Conservation (phyloP, 257 asterid genomes). For the Lavandula angustifolia region DNA sequence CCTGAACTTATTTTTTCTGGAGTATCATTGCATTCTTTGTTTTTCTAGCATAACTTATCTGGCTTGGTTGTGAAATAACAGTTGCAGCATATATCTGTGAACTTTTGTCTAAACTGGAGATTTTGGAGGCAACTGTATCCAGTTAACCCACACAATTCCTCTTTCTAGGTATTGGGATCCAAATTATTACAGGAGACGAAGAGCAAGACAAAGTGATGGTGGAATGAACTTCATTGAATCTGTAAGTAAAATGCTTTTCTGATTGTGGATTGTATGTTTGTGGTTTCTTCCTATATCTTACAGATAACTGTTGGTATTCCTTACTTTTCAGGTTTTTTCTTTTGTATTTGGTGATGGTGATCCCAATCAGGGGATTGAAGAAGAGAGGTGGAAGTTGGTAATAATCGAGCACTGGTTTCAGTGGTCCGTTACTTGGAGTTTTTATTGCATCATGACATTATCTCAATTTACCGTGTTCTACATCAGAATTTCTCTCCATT, state of each 20-base stretch:
- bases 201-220: slow-evolving; percentile 50
- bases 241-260: slow-evolving; percentile 47
- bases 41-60: slow-evolving; percentile 22
- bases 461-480: slow-evolving; percentile 21
- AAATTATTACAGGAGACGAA: slow-evolving; percentile 75
- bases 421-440: slow-evolving; percentile 73
- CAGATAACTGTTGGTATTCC: slow-evolving; percentile 16
- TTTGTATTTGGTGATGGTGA: slow-evolving; percentile 99
- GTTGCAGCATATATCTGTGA: slow-evolving; percentile 19
- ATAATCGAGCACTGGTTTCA: slow-evolving; percentile 79
- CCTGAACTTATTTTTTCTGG: slow-evolving; percentile 12
- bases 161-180: slow-evolving; percentile 96
- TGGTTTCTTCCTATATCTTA: slow-evolving; percentile 25
- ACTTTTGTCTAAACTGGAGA: slow-evolving; percentile 21
- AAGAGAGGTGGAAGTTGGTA: slow-evolving; percentile 99
- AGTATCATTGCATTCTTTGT: neutral
- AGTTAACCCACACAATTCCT: slow-evolving; percentile 20
- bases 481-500: slow-evolving; percentile 23
- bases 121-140: slow-evolving; percentile 8
- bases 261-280: slow-evolving; percentile 22
- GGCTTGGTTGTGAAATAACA: slow-evolving; percentile 29
- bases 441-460: slow-evolving; percentile 26
- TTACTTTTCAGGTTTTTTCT: slow-evolving; percentile 77
- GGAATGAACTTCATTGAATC: slow-evolving; percentile 95
- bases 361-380: slow-evolving; percentile 99